phyloP scores from a whole-genome alignment of 208 protist genomes.

The Trypanosomatidae sp. region DNA sequence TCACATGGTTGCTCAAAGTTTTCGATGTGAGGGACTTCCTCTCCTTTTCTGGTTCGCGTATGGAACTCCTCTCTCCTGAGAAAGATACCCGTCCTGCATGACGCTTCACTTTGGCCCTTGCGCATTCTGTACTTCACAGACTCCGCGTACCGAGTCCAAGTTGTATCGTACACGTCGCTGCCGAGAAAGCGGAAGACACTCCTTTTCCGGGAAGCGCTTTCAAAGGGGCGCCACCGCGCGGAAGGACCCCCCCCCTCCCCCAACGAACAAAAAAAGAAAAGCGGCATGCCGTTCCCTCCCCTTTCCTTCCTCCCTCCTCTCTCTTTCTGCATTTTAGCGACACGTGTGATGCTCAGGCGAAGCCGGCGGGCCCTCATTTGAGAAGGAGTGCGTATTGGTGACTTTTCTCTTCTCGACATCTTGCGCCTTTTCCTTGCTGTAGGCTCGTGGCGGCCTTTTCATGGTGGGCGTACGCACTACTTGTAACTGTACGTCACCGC shows the following conservation, averaged over 20 bases:
- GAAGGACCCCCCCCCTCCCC: too few species aligned
- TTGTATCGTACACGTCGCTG: not conserved
- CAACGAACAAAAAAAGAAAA: not conserved
- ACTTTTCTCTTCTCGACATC: conserved; percentile 2
- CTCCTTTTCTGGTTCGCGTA: not conserved
- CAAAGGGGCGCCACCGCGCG: not conserved
- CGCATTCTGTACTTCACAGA: not conserved
- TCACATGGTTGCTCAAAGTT: not conserved
- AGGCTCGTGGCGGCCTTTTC: not conserved
- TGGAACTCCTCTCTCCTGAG: not conserved
- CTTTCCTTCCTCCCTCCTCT: not conserved
- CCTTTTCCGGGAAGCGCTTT: not conserved
- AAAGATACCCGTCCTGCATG: not conserved
- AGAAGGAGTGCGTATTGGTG: not conserved
- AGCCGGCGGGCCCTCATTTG: not conserved
- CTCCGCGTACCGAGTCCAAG: not conserved
- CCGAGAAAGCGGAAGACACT: not conserved
- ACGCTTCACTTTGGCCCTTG: not conserved
- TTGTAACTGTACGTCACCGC: not conserved
- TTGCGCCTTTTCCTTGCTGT: not conserved
- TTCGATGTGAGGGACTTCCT: not conserved
- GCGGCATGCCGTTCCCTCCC: not conserved
- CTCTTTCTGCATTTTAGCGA: not conserved
- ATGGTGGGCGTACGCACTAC: not conserved
- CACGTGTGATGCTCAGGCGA: not conserved